A percentile compares a stretch with the other conserved stretches of the same genome.
phyloP scores from a whole-genome alignment of 768 basidiomycete genomes.

The Boletellus emodensis region DNA sequence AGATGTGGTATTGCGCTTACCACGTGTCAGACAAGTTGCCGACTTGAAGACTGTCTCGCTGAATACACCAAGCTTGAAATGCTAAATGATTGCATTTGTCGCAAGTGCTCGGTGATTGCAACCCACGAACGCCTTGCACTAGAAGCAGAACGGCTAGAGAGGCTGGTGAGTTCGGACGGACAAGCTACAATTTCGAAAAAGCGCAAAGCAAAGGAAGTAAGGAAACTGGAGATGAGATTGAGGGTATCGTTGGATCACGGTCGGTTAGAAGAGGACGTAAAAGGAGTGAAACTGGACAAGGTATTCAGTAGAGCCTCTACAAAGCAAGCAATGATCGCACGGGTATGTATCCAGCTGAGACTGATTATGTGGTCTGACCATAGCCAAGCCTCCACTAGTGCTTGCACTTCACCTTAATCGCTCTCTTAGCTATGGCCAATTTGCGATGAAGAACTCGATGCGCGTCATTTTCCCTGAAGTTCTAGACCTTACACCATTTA shows the following conservation, averaged over 20 bases:
- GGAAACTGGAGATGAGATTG: conserved; percentile 59
- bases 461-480: conserved; percentile 79
- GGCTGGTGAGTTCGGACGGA: conserved; percentile 26
- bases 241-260: conserved; percentile 64
- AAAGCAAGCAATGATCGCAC: conserved; percentile 88
- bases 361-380: conserved; percentile 14
- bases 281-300: conserved; percentile 76
- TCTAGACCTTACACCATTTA: conserved; percentile 86
- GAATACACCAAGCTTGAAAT: conserved; percentile 89
- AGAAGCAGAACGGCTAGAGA: conserved; percentile 58
- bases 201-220: conserved; percentile 68
- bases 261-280: conserved; percentile 79
- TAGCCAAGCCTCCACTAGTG: conserved; percentile 71
- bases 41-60: conserved; percentile 76
- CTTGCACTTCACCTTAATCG: conserved; percentile 90
- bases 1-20: conserved; percentile 7
- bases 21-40: conserved; percentile 51
- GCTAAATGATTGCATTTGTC: conserved; percentile 88
- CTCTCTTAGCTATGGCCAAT: conserved; percentile 75
- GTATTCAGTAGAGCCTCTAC: conserved; percentile 72
- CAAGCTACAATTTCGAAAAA: conserved; percentile 68
- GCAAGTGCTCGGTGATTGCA: conserved; percentile 81
- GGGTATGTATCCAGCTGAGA: conserved; percentile 43
- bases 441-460: conserved; percentile 80
- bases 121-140: conserved; percentile 63